Conservation (phyloP, 768 basidiomycete genomes). For the Mycena amicta region DNA sequence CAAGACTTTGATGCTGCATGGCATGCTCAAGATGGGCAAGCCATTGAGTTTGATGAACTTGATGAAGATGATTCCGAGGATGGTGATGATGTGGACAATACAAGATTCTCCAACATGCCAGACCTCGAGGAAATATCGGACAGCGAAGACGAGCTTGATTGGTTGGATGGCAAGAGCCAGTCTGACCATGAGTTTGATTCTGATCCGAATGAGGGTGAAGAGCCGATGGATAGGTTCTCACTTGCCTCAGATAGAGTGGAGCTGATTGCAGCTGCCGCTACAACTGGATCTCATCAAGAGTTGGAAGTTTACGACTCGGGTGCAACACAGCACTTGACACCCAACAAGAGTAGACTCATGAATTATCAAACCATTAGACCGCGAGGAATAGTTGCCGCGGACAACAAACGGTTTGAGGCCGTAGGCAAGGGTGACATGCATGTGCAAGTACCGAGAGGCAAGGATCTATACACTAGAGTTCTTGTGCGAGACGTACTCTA, state of each 20-base stretch:
- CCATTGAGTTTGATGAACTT: no score
- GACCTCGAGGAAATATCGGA: neutral
- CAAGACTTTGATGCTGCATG: neutral
- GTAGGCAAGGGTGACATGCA: constrained; percentile 33
- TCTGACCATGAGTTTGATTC: no score
- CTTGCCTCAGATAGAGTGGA: no score
- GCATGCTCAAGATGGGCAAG: no score
- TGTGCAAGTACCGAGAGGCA: constrained; percentile 26
- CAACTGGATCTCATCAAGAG: constrained; percentile 4
- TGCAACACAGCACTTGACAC: constrained; percentile 37
- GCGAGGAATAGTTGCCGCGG: constrained; percentile 32
- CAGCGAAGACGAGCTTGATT: neutral
- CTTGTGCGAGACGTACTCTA: constrained; percentile 32
- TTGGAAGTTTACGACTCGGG: constrained; percentile 38
- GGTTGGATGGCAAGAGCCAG: no score
- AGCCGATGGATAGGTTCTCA: no score
- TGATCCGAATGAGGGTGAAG: no score
- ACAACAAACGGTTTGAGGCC: constrained; percentile 30
- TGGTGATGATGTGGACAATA: no score
- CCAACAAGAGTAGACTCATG: constrained; percentile 30
- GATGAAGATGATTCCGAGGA: no score
- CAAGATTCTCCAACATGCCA: neutral
- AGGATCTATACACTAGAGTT: constrained; percentile 15
- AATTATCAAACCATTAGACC: constrained; percentile 29
- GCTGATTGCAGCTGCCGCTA: neutral